phyloP scores from a whole-genome alignment of 305 asterid species.

The Solanum hybrid region DNA sequence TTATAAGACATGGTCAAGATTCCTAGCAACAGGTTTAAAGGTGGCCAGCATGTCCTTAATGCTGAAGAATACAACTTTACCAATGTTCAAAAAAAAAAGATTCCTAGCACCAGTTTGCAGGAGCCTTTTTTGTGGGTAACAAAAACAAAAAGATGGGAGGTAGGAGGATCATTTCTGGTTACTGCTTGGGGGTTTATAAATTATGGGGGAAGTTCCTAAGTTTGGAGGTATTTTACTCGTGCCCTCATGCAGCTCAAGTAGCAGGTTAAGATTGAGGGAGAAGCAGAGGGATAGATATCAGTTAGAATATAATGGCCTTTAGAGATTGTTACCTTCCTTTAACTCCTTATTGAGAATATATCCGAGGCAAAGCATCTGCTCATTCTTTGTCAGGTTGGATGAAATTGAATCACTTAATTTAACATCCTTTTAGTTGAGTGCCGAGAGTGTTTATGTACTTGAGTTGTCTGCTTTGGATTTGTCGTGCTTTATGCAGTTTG shows the following conservation, averaged over 20 bases:
- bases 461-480: not conserved
- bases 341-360: not conserved
- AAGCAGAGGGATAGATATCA: not conserved
- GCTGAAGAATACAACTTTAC: too few relatives aligned
- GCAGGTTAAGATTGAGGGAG: not conserved
- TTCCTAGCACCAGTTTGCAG: not conserved
- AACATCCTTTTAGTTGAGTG: not conserved
- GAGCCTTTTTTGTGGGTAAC: not conserved
- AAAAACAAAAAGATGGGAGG: not conserved
- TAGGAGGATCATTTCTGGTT: not conserved
- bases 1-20: not conserved
- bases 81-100: not conserved
- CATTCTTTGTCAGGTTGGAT: not conserved
- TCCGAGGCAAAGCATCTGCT: not conserved
- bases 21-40: not conserved
- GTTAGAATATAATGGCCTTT: not conserved
- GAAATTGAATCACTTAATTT: not conserved
- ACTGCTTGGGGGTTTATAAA: not conserved
- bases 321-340: not conserved
- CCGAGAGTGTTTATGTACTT: not conserved
- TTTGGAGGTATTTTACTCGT: not conserved
- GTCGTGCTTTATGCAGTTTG: not conserved
- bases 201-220: not conserved
- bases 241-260: not conserved
- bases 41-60: too few relatives aligned